Percentiles rank a stretch among this genome's conserved stretches.
Evolutionary conservation across 768 basidiomycete genomes (phyloP).

Genomic region (Boletellus ananas): DNA sequence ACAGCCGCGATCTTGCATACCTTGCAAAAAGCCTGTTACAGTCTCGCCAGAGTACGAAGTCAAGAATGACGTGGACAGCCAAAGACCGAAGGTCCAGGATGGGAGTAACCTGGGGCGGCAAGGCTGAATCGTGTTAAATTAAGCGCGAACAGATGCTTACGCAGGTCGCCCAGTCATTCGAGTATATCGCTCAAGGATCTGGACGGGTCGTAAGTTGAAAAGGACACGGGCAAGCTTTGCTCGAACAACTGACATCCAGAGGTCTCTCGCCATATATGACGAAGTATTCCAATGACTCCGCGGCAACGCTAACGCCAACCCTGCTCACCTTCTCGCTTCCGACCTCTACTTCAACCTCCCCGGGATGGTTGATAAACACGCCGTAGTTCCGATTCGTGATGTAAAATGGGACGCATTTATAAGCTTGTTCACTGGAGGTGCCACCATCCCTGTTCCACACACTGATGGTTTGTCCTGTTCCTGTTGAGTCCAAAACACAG

Average conservation of each 20-base stretch:
- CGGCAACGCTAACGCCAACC: slow-evolving; percentile 62
- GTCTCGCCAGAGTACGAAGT: slow-evolving; percentile 67
- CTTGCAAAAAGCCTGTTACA: slow-evolving; percentile 65
- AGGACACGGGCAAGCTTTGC: neutral
- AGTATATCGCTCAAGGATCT: slow-evolving; percentile 21
- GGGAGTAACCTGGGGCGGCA: slow-evolving; percentile 51
- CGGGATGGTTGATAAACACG: slow-evolving; percentile 72
- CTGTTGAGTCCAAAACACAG: slow-evolving; percentile 11
- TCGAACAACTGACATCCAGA: slow-evolving; percentile 38
- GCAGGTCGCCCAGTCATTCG: slow-evolving; percentile 20
- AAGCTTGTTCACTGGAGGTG: slow-evolving; percentile 64
- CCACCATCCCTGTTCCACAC: slow-evolving; percentile 78
- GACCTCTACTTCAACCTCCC: slow-evolving; percentile 73
- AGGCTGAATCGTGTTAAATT: neutral
- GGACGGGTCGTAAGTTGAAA: neutral
- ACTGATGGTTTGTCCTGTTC: slow-evolving; percentile 50
- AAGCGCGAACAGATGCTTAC: slow-evolving; percentile 1
- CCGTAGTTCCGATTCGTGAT: slow-evolving; percentile 70
- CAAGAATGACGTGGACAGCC: slow-evolving; percentile 75
- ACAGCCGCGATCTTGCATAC: slow-evolving; percentile 62
- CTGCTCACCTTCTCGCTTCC: slow-evolving; percentile 62
- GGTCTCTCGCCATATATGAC: slow-evolving; percentile 68
- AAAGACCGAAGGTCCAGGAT: slow-evolving; percentile 72
- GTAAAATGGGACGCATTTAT: slow-evolving; percentile 67
- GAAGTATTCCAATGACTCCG: slow-evolving; percentile 63